Conservation (phyloP, 352 stramenopile species). For the Pythium phragmitis region DNA sequence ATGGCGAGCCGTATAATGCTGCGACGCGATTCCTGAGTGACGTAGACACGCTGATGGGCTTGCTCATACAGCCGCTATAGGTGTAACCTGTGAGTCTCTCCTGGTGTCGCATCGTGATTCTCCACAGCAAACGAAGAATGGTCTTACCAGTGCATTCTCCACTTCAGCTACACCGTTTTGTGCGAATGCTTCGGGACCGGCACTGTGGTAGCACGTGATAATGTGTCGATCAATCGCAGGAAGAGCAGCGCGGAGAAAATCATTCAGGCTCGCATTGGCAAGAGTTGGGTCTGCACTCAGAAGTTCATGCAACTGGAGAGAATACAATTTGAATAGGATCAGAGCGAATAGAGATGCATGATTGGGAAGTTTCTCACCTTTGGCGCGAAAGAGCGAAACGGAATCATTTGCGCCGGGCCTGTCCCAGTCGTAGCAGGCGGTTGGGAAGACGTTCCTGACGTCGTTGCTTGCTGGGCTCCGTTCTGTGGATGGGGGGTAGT, state of each 20-base stretch:
- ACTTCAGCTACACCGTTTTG: conserved; percentile 14
- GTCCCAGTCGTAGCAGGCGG: neutral
- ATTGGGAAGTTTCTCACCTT: neutral
- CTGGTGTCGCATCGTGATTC: neutral
- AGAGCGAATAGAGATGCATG: neutral
- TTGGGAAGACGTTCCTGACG: neutral
- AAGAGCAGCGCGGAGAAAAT: neutral
- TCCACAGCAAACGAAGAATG: neutral
- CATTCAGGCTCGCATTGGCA: conserved; percentile 2
- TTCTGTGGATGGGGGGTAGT: neutral
- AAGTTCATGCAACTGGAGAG: conserved; percentile 4
- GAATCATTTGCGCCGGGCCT: neutral
- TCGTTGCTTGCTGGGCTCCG: neutral
- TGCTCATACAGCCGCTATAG: neutral
- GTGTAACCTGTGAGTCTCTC: neutral
- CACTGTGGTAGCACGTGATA: neutral
- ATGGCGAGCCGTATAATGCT: conserved; percentile 13
- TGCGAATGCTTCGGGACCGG: conserved; percentile 3
- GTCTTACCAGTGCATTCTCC: conserved; percentile 15
- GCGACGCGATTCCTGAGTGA: conserved; percentile 5
- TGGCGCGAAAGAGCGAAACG: conserved; percentile 9
- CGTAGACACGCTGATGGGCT: conserved; percentile 2
- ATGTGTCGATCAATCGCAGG: conserved; percentile 11
- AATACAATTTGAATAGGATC: neutral
- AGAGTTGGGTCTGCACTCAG: neutral